These are phyloP conservation scores for Diaporthe vexans DNA, from an alignment of 2,329 filamentous ascomycete genomes.

Conservation along the genomic window DNA sequence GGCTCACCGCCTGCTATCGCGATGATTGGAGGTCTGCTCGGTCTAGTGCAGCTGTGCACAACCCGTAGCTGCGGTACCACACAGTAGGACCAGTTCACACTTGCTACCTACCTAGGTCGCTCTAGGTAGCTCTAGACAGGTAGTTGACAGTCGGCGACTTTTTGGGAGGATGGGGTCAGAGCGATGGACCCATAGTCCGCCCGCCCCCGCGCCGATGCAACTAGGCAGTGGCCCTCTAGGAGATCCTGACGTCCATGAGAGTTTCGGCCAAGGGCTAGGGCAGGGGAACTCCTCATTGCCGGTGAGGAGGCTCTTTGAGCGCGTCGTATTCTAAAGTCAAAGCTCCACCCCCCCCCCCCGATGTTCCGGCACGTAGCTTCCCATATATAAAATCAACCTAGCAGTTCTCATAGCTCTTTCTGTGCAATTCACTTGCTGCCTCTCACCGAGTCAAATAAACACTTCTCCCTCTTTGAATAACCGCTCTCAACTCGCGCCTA, in stretches of 20 bases:
- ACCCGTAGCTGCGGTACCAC: neutral
- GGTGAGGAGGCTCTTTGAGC: neutral
- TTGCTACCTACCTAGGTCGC: too few species aligned
- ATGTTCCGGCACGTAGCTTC: neutral
- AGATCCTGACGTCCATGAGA: neutral
- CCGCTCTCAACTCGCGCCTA: neutral
- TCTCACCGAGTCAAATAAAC: neutral
- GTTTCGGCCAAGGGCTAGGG: conserved; percentile 7
- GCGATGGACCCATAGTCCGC: neutral
- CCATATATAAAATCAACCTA: neutral
- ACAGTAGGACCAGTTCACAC: neutral
- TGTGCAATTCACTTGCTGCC: neutral
- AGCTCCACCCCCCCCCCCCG: neutral
- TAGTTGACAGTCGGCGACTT: neutral
- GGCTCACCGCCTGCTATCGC: neutral
- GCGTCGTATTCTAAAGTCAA: neutral
- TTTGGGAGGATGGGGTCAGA: neutral
- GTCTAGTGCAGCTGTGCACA: neutral
- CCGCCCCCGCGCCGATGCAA: conserved; percentile 7
- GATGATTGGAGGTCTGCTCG: neutral
- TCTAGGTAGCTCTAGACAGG: too few species aligned
- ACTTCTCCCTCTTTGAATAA: neutral
- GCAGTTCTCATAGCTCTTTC: neutral
- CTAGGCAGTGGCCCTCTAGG: neutral
- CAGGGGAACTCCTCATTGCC: neutral